Evolutionary conservation across 345 rosid species (phyloP).

Genomic region (Turnera subulata): DNA sequence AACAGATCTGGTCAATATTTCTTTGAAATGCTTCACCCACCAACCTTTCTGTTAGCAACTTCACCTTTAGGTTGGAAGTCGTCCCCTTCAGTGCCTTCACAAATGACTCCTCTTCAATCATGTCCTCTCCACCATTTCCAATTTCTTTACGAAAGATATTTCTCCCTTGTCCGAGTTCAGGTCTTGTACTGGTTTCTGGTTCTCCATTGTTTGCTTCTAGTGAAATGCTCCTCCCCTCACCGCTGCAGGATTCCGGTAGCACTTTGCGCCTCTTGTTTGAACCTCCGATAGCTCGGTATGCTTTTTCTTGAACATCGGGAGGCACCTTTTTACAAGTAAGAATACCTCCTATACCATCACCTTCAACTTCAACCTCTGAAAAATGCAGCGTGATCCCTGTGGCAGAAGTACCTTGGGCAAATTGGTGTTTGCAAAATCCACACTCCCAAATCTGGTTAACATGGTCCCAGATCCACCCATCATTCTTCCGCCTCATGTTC

Average conservation of each 20-base stretch:
- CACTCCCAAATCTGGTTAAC: not conserved
- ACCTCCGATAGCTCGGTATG: not conserved
- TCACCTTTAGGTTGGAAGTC: not conserved
- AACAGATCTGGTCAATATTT: conserved; percentile 6
- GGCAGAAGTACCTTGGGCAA: not conserved
- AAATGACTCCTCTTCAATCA: not conserved
- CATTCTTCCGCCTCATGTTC: too few species aligned
- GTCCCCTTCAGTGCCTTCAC: not conserved
- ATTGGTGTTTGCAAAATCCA: not conserved
- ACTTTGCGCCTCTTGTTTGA: not conserved
- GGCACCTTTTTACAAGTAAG: not conserved
- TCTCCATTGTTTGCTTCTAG: not conserved
- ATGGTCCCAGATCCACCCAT: not conserved
- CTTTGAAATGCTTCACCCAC: not conserved
- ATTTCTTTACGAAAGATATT: not conserved
- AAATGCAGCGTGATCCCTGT: not conserved
- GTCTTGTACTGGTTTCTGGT: not conserved
- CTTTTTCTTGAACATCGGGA: not conserved
- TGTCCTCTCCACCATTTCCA: not conserved
- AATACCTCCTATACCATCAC: not conserved
- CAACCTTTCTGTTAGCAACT: not conserved
- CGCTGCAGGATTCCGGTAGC: not conserved
- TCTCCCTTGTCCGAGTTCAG: not conserved
- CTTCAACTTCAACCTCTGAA: not conserved
- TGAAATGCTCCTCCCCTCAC: not conserved